Conservation (phyloP, 805 yeast genomes). For the Sugiyamaella marilandica region DNA sequence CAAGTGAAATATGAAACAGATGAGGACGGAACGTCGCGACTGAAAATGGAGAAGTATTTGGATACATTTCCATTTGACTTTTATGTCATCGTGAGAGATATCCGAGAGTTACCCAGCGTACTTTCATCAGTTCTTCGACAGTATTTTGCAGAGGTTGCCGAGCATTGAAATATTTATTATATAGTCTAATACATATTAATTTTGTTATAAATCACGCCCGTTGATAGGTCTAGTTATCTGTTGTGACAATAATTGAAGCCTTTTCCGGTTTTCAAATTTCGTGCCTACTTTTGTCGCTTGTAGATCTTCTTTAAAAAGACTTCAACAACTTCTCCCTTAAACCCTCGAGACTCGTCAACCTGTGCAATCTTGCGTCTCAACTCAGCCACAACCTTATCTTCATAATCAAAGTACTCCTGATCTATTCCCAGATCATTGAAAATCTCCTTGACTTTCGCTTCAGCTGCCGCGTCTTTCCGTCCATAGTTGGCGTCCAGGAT, state of each 20-base stretch:
- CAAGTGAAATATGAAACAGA: slow-evolving; percentile 72
- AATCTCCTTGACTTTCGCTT: slow-evolving; percentile 64
- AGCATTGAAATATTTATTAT: slow-evolving; percentile 9
- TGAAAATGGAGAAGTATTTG: slow-evolving; percentile 77
- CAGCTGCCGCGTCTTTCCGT: slow-evolving; percentile 63
- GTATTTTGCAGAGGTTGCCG: slow-evolving; percentile 72
- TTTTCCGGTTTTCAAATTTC: not conserved
- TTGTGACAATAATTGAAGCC: not conserved
- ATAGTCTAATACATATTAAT: not conserved
- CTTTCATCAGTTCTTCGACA: slow-evolving; percentile 84
- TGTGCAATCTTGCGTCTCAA: slow-evolving; percentile 60
- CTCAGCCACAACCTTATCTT: slow-evolving; percentile 66
- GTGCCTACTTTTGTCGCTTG: slow-evolving; percentile 75
- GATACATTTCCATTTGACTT: slow-evolving; percentile 96
- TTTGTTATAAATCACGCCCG: not conserved
- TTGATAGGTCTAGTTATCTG: not conserved
- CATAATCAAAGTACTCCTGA: slow-evolving; percentile 69
- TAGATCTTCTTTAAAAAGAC: slow-evolving; percentile 85
- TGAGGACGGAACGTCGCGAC: slow-evolving; percentile 63
- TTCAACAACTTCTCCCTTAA: slow-evolving; percentile 79
- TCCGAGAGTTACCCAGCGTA: slow-evolving; percentile 88
- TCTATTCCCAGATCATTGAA: slow-evolving; percentile 72
- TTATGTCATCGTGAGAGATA: slow-evolving; percentile 87
- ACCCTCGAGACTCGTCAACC: slow-evolving; percentile 89
- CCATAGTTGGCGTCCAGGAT: slow-evolving; percentile 88